A percentile compares a stretch with the other conserved stretches of the same genome.
phyloP scores from a whole-genome alignment of 2,329 filamentous ascomycete genomes.

The Hortaea werneckii region DNA sequence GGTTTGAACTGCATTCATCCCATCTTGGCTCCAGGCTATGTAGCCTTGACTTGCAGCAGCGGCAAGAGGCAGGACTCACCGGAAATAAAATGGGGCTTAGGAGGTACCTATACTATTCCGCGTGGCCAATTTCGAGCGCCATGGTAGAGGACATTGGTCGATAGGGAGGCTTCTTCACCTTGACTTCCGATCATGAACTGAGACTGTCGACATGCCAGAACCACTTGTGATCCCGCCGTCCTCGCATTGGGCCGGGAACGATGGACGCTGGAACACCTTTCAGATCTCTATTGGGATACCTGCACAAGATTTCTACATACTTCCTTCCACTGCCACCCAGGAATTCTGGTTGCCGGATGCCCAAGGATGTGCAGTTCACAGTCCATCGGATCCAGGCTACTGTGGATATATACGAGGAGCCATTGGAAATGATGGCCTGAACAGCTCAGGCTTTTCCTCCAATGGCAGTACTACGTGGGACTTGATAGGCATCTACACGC shows the following conservation, averaged over 20 bases:
- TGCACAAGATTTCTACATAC: constrained; percentile 11
- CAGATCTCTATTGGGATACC: constrained; percentile 16
- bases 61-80: too few species aligned
- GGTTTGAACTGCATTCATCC: too few species aligned
- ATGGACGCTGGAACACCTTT: constrained; percentile 18
- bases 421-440: constrained; percentile 15
- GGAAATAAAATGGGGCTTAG: too few species aligned
- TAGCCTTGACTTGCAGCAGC: too few species aligned
- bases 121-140: too few species aligned
- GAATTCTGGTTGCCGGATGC: constrained; percentile 27
- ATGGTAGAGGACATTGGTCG: too few species aligned
- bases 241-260: constrained; percentile 14
- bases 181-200: too few species aligned
- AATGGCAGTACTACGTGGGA: constrained; percentile 27
- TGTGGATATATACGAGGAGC: constrained; percentile 24
- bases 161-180: too few species aligned
- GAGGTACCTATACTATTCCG: too few species aligned
- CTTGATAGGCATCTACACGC: constrained; percentile 22
- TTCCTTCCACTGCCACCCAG: constrained; percentile 23
- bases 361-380: constrained; percentile 23
- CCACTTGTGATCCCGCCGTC: constrained; percentile 1
- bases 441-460: constrained; percentile 17
- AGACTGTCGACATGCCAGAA: too few species aligned
- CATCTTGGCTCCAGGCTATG: too few species aligned
- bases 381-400: constrained; percentile 8